Evolutionary conservation across 1,284 basidiomycete species (phyloP).

Genomic region (Microbotryum saponariae): DNA sequence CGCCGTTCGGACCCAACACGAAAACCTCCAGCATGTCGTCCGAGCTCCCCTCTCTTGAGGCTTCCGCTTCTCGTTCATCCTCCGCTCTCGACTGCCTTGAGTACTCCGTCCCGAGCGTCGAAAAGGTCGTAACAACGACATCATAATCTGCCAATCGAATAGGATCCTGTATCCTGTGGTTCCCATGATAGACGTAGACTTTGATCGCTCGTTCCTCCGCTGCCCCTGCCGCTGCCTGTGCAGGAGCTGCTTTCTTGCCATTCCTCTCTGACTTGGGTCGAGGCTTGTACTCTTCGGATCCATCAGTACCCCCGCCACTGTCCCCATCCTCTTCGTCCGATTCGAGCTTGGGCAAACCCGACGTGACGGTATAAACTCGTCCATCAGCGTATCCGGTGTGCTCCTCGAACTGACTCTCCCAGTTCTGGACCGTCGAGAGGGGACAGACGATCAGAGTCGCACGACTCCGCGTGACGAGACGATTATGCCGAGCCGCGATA

Average conservation of each 20-base stretch:
- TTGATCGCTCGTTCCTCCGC: constrained; percentile 47
- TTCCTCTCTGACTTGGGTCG: not conserved
- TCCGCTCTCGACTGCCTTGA: constrained; percentile 59
- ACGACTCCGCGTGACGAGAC: constrained; percentile 66
- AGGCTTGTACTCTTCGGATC: not conserved
- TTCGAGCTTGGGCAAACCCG: not conserved
- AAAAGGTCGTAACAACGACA: constrained; percentile 94
- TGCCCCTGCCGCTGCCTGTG: constrained; percentile 26
- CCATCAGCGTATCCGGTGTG: constrained; percentile 50
- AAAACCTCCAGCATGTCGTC: constrained; percentile 56
- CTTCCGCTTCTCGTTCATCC: constrained; percentile 33
- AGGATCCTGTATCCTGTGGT: constrained; percentile 75
- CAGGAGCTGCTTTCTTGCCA: constrained; percentile 5
- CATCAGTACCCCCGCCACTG: not conserved
- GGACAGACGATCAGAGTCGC: constrained; percentile 96
- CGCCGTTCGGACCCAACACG: constrained; percentile 55
- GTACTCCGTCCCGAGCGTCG: constrained; percentile 89
- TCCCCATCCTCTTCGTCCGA: constrained; percentile 7
- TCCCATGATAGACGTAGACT: constrained; percentile 95
- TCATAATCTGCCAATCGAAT: constrained; percentile 84
- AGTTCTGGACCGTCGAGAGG: constrained; percentile 91
- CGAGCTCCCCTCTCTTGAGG: constrained; percentile 40
- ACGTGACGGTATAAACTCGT: too few relatives aligned
- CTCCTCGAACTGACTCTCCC: constrained; percentile 96
- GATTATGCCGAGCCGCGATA: constrained; percentile 51